A percentile compares a stretch with the other conserved stretches of the same genome.
phyloP scores from a whole-genome alignment of 176 grass and related monocot genomes.

The Panicum miliaceum region DNA sequence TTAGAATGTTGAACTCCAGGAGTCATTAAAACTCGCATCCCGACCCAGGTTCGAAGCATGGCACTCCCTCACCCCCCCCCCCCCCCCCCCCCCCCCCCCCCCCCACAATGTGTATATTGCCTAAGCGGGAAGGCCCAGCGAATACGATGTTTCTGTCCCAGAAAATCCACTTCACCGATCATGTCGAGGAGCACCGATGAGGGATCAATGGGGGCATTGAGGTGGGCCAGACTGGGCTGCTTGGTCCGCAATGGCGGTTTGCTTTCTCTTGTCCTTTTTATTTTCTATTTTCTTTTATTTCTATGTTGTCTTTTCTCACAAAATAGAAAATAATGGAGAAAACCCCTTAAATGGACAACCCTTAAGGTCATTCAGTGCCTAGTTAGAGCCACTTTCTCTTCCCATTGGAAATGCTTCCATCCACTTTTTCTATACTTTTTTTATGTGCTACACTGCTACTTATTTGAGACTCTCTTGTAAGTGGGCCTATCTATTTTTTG shows the following conservation, averaged over 20 bases:
- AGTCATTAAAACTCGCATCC: no score
- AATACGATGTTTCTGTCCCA: not conserved
- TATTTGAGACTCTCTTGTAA: not conserved
- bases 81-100: no score
- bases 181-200: no score
- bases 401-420: not conserved
- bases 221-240: not conserved
- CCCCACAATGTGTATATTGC: not conserved
- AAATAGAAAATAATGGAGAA: not conserved
- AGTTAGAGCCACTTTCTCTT: not conserved
- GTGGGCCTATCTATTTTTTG: not conserved
- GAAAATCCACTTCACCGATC: no score
- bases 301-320: not conserved
- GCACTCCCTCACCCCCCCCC: no score
- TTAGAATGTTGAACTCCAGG: no score
- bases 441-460: no score
- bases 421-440: no score
- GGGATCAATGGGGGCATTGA: not conserved
- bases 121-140: not conserved
- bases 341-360: not conserved
- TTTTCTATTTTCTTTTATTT: not conserved
- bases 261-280: not conserved
- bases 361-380: not conserved
- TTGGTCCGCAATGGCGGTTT: not conserved
- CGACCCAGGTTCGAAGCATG: no score